These are phyloP conservation scores for Tolypocladium ovalisporum DNA, from an alignment of 2,329 filamentous ascomycete species.

Conservation along the genomic window DNA sequence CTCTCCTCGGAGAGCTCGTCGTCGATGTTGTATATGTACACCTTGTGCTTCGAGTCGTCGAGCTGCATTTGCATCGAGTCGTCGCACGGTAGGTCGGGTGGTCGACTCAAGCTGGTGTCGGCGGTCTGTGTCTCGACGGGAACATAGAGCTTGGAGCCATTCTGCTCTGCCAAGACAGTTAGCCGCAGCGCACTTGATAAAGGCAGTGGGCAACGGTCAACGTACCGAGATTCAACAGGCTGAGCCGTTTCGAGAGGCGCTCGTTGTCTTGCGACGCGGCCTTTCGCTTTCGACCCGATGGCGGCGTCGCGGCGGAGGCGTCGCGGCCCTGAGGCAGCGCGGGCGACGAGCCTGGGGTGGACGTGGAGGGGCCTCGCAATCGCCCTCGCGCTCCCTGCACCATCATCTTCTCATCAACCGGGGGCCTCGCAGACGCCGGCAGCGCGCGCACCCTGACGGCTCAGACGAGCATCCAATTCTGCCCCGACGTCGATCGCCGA, in stretches of 20 bases:
- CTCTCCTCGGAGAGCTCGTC: constrained; percentile 59
- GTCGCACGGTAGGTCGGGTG: constrained; percentile 7
- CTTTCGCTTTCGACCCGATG: constrained; percentile 41
- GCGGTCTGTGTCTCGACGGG: constrained; percentile 42
- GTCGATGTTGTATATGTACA: constrained; percentile 87
- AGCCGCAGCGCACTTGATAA: neutral
- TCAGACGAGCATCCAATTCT: neutral
- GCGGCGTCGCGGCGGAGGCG: constrained; percentile 10
- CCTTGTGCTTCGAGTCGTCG: constrained; percentile 75
- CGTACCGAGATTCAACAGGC: constrained; percentile 71
- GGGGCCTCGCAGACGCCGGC: neutral
- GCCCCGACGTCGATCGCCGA: neutral
- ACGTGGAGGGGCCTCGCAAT: constrained; percentile 13
- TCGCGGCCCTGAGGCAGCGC: constrained; percentile 1
- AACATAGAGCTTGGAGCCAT: constrained; percentile 54
- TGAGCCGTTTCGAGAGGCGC: constrained; percentile 74
- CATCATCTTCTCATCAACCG: constrained; percentile 16
- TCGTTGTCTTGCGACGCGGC: constrained; percentile 52
- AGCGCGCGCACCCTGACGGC: neutral
- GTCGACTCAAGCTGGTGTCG: constrained; percentile 1
- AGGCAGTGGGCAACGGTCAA: constrained; percentile 4
- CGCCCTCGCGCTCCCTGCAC: constrained; percentile 15
- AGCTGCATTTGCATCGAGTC: constrained; percentile 59
- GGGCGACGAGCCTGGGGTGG: neutral
- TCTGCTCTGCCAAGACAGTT: constrained; percentile 35